Base-by-base conservation (phyloP, 1,139 yeast species). In the Candida mesenterica region DNA sequence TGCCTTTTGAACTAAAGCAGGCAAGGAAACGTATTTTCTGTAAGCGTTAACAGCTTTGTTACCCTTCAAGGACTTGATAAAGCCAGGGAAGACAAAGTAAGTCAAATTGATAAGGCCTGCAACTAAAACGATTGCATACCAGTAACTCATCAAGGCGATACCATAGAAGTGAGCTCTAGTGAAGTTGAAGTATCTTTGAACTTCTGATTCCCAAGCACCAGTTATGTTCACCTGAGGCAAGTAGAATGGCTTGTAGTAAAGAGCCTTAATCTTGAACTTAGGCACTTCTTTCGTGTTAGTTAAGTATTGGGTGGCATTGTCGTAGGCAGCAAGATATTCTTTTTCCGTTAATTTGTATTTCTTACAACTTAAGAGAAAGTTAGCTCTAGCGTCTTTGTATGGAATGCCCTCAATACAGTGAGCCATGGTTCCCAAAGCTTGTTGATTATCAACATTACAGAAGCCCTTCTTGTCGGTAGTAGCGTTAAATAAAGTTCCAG, bases 121-220 rank as follows among this genome's bases (percentile, higher is more conserved):
- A 41, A 69, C 56, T 13, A 67, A 56, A 22, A 62, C 61, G 22
- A 64, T 68, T 7, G 57, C 48, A 27, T 73, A 72, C 62, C 73
- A 79, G 49, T 65, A 77, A 18, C 63, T 57, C 25, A 70, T 63
- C 53, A 78, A 72, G 3, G 63, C 70, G 37, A 62, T 63, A n/a
- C 75, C 79, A 48, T 69, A 77, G 55, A 62, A 65, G 30, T 67
- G 61, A 39, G 79, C 77, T 27, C 58, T 64, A 48, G 61, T 65
- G 40, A 68, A 72, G 59, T 46, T 65, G 28, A 62, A 49, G 46
- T 60, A 75, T 45, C 69, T 57, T 16, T 63, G 62, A 33, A 58
- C 61, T 42, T 70, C 55, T 9, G 77, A 65, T 24, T 48, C 45
- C 45, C 60, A 66, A 18, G 66, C 72, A 26, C 59, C 61, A 1